Evolutionary conservation across 371 early-diverging fungal species (phyloP).

Genomic region (Mortierella sp.): DNA sequence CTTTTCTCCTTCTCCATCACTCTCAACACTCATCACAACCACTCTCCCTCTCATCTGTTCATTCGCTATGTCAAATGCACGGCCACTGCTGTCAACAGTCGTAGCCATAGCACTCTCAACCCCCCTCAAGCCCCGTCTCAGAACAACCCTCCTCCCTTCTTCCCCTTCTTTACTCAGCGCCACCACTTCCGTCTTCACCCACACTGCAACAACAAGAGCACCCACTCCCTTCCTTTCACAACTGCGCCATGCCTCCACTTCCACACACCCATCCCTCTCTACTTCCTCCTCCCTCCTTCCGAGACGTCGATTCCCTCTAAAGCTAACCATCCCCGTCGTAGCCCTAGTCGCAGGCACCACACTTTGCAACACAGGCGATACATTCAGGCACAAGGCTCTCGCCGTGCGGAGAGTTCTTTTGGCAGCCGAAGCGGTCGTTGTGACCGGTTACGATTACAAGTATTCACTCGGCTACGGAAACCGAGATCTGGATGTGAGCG

Average conservation of each 20-base stretch:
- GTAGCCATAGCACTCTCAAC: neutral
- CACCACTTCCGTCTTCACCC: neutral
- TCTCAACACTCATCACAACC: neutral
- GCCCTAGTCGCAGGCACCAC: constrained; percentile 53
- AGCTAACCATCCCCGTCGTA: neutral
- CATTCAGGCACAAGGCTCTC: constrained; percentile 59
- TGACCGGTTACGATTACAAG: constrained; percentile 76
- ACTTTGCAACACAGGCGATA: constrained; percentile 63
- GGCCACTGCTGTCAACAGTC: constrained; percentile 2
- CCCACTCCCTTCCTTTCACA: neutral
- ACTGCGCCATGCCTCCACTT: neutral
- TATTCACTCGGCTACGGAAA: constrained; percentile 60
- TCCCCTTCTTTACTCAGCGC: neutral
- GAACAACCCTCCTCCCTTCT: neutral
- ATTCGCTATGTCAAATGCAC: neutral
- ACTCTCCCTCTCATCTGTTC: neutral
- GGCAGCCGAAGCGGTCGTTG: constrained; percentile 64
- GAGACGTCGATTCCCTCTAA: neutral
- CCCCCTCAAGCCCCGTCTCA: neutral
- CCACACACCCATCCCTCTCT: neutral
- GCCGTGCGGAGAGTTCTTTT: constrained; percentile 63
- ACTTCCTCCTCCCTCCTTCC: neutral
- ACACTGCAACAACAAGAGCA: neutral
- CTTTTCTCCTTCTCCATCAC: too few species aligned
- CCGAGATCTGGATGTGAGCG: constrained; percentile 56